Percentiles rank a stretch among this genome's conserved stretches.
phyloP scores from a whole-genome alignment of 257 asterid genomes.

The Hygrophila difformis region DNA sequence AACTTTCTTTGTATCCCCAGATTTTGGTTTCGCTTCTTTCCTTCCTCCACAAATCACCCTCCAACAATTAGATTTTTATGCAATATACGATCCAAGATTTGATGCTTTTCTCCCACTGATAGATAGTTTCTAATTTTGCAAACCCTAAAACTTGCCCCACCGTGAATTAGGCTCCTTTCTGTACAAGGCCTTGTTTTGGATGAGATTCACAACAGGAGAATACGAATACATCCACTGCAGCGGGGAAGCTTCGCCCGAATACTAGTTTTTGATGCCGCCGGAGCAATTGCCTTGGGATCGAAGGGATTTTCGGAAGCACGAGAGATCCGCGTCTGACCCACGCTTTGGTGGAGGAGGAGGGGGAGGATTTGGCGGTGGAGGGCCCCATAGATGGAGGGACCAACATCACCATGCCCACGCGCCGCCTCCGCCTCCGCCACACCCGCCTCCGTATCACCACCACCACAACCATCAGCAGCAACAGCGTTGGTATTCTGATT shows the following conservation, averaged over 20 bases:
- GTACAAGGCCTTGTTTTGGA: neutral
- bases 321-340: conserved; percentile 35
- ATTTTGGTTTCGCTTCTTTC: no score
- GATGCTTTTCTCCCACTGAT: no score
- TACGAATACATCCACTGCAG: no score
- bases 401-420: conserved; percentile 17
- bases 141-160: no score
- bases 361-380: conserved; percentile 32
- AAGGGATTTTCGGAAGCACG: conserved; percentile 67
- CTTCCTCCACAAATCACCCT: no score
- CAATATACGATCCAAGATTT: no score
- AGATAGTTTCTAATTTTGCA: no score
- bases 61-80: no score
- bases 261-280: conserved; percentile 51
- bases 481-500: conserved; percentile 43
- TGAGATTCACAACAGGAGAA: no score
- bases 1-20: no score
- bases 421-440: conserved; percentile 6
- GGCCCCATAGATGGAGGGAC: conserved; percentile 54
- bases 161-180: no score
- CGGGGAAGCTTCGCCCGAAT: neutral
- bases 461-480: conserved; percentile 19
- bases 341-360: conserved; percentile 29
- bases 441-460: conserved; percentile 28
- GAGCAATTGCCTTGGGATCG: conserved; percentile 81